These are phyloP conservation scores for Sugiyamaella paludigena DNA, from an alignment of 1,139 yeast genomes.

Conservation along the genomic window DNA sequence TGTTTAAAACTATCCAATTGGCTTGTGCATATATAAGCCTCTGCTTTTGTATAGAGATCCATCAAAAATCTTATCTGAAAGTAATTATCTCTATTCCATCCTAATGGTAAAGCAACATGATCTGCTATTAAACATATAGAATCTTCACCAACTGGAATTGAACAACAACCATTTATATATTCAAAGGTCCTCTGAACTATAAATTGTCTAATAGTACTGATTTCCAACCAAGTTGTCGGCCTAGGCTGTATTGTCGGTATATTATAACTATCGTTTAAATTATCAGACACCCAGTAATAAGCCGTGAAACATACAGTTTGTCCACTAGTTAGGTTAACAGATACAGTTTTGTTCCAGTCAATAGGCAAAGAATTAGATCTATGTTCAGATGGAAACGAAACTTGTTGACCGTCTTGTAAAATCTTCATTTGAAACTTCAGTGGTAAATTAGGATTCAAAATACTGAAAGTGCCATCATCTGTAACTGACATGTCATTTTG, in stretches of 20 bases:
- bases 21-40: neutral
- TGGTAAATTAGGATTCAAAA: conserved; percentile 5
- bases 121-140: conserved; percentile 7
- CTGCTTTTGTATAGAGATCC: conserved; percentile 6
- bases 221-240: neutral
- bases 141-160: conserved; percentile 2
- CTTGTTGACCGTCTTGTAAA: neutral
- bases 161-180: conserved; percentile 9
- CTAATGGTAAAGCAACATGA: conserved; percentile 11
- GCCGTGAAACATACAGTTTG: too few species aligned
- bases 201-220: conserved; percentile 3
- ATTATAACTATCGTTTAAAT: neutral
- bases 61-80: conserved; percentile 7
- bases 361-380: neutral
- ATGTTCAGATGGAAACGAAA: neutral
- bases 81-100: conserved; percentile 12
- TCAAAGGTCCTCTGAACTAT: conserved; percentile 11
- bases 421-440: neutral
- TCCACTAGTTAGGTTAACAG: neutral
- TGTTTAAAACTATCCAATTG: neutral
- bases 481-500: neutral
- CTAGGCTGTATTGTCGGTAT: too few species aligned
- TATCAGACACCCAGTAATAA: neutral
- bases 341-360: neutral
- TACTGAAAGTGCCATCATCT: neutral